Percentiles rank a stretch among this genome's conserved stretches.
phyloP scores from a whole-genome alignment of 1,139 yeast genomes.

The Blastobotrys malaysiensis region DNA sequence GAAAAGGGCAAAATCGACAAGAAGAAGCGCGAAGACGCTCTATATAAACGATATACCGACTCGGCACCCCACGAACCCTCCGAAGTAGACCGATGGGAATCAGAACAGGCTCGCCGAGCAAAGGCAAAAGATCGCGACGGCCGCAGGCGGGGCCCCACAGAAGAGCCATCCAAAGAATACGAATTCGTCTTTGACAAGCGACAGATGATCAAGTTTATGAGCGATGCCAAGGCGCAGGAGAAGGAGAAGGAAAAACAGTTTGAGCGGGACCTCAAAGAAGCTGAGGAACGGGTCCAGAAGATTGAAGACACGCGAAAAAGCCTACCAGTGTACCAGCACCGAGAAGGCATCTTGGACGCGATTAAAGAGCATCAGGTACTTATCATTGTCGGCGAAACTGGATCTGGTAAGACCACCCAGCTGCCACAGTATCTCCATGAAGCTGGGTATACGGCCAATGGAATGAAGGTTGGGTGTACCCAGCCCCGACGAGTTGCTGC shows the following conservation, averaged over 20 bases:
- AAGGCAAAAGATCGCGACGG: constrained; percentile 26
- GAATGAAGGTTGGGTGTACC: constrained; percentile 73
- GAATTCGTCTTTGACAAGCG: constrained; percentile 82
- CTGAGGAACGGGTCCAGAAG: constrained; percentile 39
- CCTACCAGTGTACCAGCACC: constrained; percentile 69
- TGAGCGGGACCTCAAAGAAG: constrained; percentile 36
- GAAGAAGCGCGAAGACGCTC: constrained; percentile 44
- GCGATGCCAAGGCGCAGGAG: constrained; percentile 30
- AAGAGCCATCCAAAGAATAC: constrained; percentile 42
- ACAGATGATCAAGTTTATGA: constrained; percentile 63
- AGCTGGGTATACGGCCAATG: constrained; percentile 61
- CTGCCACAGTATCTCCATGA: constrained; percentile 84
- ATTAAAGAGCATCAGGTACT: constrained; percentile 64
- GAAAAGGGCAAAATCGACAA: constrained; percentile 49
- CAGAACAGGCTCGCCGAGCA: constrained; percentile 53
- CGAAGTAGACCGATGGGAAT: constrained; percentile 58
- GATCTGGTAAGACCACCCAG: constrained; percentile 96
- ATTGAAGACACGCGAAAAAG: constrained; percentile 51
- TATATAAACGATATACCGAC: constrained; percentile 33
- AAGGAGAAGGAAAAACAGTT: constrained; percentile 30
- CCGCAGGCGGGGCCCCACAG: background rate
- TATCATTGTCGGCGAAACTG: constrained; percentile 94
- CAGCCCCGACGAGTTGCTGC: constrained; percentile 98
- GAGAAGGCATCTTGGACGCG: constrained; percentile 58
- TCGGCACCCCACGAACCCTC: constrained; percentile 11